phyloP scores from a whole-genome alignment of 106 monocot genomes.

The Alisma plantagoaquatica region DNA sequence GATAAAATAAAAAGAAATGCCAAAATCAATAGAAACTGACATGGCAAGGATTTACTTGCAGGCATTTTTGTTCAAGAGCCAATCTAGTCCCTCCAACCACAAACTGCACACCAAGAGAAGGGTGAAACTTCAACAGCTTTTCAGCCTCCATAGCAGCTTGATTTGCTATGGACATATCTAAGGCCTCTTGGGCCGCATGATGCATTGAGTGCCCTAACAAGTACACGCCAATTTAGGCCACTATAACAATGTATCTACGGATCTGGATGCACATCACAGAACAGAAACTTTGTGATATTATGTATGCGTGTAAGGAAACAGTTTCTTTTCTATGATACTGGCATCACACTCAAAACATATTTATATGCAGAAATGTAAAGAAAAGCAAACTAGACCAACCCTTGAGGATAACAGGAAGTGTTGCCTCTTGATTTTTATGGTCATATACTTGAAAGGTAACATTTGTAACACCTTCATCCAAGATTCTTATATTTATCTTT shows the following conservation, averaged over 20 bases:
- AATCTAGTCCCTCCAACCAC: slow-evolving; percentile 92
- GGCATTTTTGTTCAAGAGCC: slow-evolving; percentile 71
- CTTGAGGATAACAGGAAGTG: slow-evolving; percentile 86
- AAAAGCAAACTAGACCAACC: slow-evolving; percentile 36
- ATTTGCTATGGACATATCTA: too few species aligned
- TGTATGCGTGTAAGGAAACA: neutral
- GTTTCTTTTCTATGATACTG: neutral
- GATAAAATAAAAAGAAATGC: neutral
- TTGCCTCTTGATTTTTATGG: slow-evolving; percentile 87
- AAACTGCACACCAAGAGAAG: slow-evolving; percentile 84
- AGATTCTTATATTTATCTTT: too few species aligned
- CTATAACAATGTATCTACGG: too few species aligned
- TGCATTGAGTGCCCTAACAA: too few species aligned
- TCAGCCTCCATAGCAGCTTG: slow-evolving; percentile 79
- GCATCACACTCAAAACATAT: too few species aligned
- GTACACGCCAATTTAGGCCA: too few species aligned
- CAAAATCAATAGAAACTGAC: too few species aligned
- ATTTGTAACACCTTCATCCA: too few species aligned
- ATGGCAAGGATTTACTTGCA: slow-evolving; percentile 94
- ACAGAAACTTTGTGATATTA: neutral
- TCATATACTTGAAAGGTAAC: slow-evolving; percentile 97
- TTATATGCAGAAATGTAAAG: neutral
- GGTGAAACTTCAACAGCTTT: slow-evolving; percentile 64
- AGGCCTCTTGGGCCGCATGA: too few species aligned
- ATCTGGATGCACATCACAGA: neutral